A percentile compares a stretch with the other conserved stretches of the same genome.
phyloP scores from a whole-genome alignment of 768 basidiomycete species.

The Lactarius sanguifluus region DNA sequence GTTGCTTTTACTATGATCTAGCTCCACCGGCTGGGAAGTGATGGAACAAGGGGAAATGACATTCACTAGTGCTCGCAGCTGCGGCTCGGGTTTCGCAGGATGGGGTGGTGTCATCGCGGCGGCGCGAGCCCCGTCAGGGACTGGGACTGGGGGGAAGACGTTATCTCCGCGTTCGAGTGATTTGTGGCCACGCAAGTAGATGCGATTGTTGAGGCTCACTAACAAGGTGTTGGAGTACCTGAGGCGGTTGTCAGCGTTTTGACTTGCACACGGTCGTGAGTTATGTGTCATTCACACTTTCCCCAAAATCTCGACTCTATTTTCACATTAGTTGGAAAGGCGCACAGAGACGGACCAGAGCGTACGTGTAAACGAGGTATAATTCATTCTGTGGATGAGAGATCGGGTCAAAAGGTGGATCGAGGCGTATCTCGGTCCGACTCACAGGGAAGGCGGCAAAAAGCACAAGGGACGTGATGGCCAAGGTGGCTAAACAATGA shows the following conservation, averaged over 20 bases:
- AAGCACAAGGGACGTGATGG: not conserved
- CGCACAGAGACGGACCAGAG: not conserved
- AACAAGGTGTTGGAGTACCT: not conserved
- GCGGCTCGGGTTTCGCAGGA: not conserved
- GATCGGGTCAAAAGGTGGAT: not conserved
- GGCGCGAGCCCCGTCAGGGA: not conserved
- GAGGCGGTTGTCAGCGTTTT: not conserved
- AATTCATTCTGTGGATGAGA: not conserved
- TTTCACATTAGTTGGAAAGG: not conserved
- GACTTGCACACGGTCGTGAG: not conserved
- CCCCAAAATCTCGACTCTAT: not conserved
- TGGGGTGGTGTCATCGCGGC: not conserved
- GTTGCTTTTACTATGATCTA: not conserved
- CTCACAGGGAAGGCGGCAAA: not conserved
- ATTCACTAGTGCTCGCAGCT: not conserved
- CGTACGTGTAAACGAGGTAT: not conserved
- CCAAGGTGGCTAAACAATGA: not conserved
- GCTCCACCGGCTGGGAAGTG: not conserved
- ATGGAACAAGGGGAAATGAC: not conserved
- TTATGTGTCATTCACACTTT: not conserved
- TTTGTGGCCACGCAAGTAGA: not conserved
- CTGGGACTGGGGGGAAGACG: not conserved
- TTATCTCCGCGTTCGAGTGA: not conserved
- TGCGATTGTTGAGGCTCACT: constrained; percentile 3
- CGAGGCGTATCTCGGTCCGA: not conserved